Base-by-base conservation (phyloP, 176 grass and related monocot species). In the Saccharum officinarum region DNA sequence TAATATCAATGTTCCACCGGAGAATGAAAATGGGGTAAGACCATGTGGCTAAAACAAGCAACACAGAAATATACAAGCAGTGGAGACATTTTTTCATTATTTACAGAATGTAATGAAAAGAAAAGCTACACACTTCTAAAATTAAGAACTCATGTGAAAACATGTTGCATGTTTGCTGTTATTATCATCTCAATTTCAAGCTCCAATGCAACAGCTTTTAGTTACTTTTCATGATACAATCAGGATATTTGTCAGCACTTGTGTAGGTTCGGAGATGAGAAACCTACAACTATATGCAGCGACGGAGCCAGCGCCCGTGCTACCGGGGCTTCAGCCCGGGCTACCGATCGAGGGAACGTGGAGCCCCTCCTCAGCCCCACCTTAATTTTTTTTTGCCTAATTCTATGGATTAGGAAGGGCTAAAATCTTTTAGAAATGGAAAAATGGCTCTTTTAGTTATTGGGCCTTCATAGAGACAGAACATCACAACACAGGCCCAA, bases 271-370 rank as follows among this genome's bases (percentile, higher is more conserved):
- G 26, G 26, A 22, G 16, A 67, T 14, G 41, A 80, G 26, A 80
- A 80, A 80, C 78, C 62, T n/a, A n/a, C 26, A 80, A 18, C 41
- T 49, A 34, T 47, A 46, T 67, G 39, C n/a, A n/a, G n/a, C n/a
- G n/a, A n/a, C n/a, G n/a, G n/a, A n/a, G n/a, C n/a, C n/a, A n/a
- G n/a, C n/a, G n/a, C n/a, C n/a, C n/a, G n/a, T n/a, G n/a, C n/a
- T n/a, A n/a, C n/a, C n/a, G n/a, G n/a, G n/a, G n/a, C n/a, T n/a
- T n/a, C n/a, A n/a, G n/a, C n/a, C n/a, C n/a, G n/a, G n/a, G n/a
- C n/a, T n/a, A n/a, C n/a, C n/a, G n/a, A n/a, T n/a, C n/a, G n/a
- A n/a, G n/a, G n/a, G n/a, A n/a, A n/a, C n/a, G n/a, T n/a, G n/a
- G n/a, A n/a, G n/a, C n/a, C n/a, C n/a, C n/a, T n/a, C n/a, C n/a